A percentile compares a stretch with the other conserved stretches of the same genome.
These are phyloP conservation scores for Cryptococcus amylolentus DNA, from an alignment of 1,284 basidiomycete genomes.

Conservation along the genomic window DNA sequence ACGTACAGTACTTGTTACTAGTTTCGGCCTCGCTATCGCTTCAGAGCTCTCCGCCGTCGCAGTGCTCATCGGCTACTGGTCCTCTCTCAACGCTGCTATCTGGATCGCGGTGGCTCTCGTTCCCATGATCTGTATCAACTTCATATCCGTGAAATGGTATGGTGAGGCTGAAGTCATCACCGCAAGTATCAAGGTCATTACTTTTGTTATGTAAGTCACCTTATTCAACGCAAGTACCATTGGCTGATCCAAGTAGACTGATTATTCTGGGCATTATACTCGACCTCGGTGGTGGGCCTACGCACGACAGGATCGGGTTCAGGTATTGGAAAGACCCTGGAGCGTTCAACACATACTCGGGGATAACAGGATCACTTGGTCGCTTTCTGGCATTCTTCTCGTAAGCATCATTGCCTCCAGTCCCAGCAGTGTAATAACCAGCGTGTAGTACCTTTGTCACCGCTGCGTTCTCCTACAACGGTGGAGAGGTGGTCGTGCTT, in stretches of 20 bases:
- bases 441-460: slow-evolving; percentile 1
- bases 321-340: slow-evolving; percentile 52
- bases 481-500: slow-evolving; percentile 30
- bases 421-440: too few relatives aligned
- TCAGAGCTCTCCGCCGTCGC: not conserved
- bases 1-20: not conserved
- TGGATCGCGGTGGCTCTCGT: slow-evolving; percentile 7
- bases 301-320: slow-evolving; percentile 45
- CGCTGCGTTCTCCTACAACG: slow-evolving; percentile 59
- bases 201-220: slow-evolving; percentile 16
- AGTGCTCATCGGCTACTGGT: not conserved
- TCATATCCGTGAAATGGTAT: slow-evolving; percentile 50
- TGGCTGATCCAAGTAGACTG: slow-evolving; percentile 42
- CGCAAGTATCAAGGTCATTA: slow-evolving; percentile 56
- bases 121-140: slow-evolving; percentile 10
- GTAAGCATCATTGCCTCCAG: too few relatives aligned
- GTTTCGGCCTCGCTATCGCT: slow-evolving; percentile 3
- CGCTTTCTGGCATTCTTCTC: slow-evolving; percentile 9
- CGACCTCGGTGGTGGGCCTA: slow-evolving; percentile 51
- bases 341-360: slow-evolving; percentile 39
- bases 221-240: slow-evolving; percentile 51
- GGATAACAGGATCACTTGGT: not conserved
- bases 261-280: slow-evolving; percentile 59
- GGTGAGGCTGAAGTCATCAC: slow-evolving; percentile 50
- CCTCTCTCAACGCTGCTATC: slow-evolving; percentile 9